A percentile compares a stretch with the other conserved stretches of the same genome.
phyloP scores from a whole-genome alignment of 2,329 filamentous ascomycete species.

The Fusarium mexicanum region DNA sequence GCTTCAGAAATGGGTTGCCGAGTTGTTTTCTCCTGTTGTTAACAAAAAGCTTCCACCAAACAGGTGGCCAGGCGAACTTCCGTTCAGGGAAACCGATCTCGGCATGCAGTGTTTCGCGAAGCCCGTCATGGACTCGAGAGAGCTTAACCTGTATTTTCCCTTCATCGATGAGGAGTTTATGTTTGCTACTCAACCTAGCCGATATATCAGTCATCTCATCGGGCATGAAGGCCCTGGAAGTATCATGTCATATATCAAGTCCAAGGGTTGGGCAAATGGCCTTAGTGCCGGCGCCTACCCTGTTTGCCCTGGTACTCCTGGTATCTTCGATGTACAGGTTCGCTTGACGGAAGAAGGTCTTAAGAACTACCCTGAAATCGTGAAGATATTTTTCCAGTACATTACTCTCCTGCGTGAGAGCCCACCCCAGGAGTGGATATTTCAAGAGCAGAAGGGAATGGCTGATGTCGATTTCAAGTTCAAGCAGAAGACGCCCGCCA shows the following conservation, averaged over 20 bases:
- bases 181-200: constrained; percentile 82
- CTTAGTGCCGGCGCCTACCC: constrained; percentile 80
- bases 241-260: constrained; percentile 89
- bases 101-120: constrained; percentile 84
- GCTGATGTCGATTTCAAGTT: constrained; percentile 96
- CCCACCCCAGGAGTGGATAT: constrained; percentile 90
- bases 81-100: constrained; percentile 60
- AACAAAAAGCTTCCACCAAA: constrained; percentile 81
- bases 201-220: constrained; percentile 88
- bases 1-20: constrained; percentile 82
- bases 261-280: constrained; percentile 88
- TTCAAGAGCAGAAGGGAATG: constrained; percentile 89
- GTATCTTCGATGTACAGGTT: constrained; percentile 82
- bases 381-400: constrained; percentile 90
- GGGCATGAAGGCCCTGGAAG: constrained; percentile 94
- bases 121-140: constrained; percentile 87
- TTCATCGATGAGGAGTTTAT: constrained; percentile 85
- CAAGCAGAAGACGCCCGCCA: constrained; percentile 90
- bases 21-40: constrained; percentile 81
- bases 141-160: constrained; percentile 82
- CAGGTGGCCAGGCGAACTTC: constrained; percentile 62
- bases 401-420: constrained; percentile 84
- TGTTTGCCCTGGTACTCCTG: constrained; percentile 79
- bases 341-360: constrained; percentile 85
- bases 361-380: constrained; percentile 82